Evolutionary conservation across 345 rosid genomes (phyloP).

Genomic region (Eucalyptus fibrosa): DNA sequence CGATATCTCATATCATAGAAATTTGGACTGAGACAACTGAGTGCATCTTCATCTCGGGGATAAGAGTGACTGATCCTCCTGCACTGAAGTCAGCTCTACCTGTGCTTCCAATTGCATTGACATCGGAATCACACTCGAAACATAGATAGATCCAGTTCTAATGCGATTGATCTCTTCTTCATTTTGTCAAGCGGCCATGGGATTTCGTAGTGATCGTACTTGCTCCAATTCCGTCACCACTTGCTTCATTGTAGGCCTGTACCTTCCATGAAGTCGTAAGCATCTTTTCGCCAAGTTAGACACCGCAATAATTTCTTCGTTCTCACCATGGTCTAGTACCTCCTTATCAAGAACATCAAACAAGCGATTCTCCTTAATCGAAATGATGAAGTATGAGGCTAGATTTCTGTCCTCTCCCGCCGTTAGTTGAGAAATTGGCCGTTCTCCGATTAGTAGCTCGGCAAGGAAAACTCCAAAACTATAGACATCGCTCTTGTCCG

Average conservation of each 20-base stretch:
- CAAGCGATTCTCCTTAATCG: neutral
- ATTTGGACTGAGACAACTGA: neutral
- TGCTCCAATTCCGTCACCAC: neutral
- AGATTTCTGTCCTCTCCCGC: neutral
- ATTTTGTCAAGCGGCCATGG: neutral
- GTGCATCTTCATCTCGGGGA: neutral
- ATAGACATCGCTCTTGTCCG: conserved; percentile 31
- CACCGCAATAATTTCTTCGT: neutral
- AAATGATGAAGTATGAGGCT: neutral
- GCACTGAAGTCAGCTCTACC: neutral
- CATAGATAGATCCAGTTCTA: neutral
- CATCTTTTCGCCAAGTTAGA: neutral
- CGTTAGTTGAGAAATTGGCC: neutral
- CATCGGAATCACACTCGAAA: neutral
- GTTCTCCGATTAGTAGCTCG: conserved; percentile 6
- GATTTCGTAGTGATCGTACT: neutral
- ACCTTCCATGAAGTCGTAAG: neutral
- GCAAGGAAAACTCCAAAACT: conserved; percentile 29
- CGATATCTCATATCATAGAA: neutral
- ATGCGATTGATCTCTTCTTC: neutral
- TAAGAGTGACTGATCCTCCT: neutral
- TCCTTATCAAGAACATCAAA: neutral
- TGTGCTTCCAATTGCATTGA: neutral
- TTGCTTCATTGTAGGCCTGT: neutral
- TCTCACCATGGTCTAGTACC: neutral